Evolutionary conservation across 148 eudicot species (phyloP).

Genomic region (Chenopodium suecicum): DNA sequence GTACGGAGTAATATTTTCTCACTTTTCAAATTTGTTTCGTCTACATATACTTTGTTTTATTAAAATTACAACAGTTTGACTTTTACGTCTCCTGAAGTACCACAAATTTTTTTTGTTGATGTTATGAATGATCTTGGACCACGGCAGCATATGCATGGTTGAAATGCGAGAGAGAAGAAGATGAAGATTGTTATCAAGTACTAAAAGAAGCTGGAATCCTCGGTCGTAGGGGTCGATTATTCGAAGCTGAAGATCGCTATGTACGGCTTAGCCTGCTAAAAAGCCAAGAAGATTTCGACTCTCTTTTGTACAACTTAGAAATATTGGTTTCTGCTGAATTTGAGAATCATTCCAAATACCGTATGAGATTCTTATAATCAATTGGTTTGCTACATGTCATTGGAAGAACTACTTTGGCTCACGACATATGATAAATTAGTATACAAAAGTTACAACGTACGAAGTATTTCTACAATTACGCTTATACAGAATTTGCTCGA

Average conservation of each 20-base stretch:
- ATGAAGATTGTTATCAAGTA: constrained; percentile 31
- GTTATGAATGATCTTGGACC: background rate
- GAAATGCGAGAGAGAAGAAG: constrained; percentile 52
- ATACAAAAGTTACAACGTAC: background rate
- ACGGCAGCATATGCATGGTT: constrained; percentile 65
- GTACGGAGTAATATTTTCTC: constrained; percentile 18
- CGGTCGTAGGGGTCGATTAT: constrained; percentile 36
- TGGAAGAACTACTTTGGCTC: background rate
- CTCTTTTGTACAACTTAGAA: constrained; percentile 24
- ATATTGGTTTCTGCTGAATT: constrained; percentile 31
- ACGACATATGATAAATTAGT: background rate
- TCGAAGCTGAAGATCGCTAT: constrained; percentile 36
- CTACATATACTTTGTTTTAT: too few species aligned
- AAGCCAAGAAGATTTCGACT: constrained; percentile 48
- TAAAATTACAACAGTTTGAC: too few species aligned
- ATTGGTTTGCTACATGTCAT: too few species aligned
- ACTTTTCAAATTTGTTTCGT: background rate
- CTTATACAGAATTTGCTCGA: background rate
- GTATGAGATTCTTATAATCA: background rate
- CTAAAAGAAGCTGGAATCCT: constrained; percentile 44
- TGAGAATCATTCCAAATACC: background rate
- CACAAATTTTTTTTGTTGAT: too few species aligned
- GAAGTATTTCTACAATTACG: background rate
- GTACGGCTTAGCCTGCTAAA: constrained; percentile 53
- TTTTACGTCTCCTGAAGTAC: too few species aligned